Base-by-base conservation (phyloP, 495 filamentous ascomycete species). In the Penicillium alfredii region DNA sequence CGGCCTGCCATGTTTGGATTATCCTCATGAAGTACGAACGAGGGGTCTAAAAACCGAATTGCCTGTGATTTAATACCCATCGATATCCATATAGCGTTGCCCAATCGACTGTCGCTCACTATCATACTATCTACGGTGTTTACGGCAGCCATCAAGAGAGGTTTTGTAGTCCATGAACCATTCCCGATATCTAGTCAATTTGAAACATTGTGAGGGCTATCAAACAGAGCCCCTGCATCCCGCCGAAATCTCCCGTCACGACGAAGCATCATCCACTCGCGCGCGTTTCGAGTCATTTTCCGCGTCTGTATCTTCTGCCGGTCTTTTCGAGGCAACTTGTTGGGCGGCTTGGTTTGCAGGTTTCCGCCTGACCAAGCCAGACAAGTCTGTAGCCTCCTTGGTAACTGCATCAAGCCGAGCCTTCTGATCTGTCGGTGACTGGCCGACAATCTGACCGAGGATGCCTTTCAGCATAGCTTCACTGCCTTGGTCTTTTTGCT, bases 361-460 rank as follows among this genome's bases (percentile, higher is more conserved):
- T 71, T 94, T 93, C 36, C 84, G 61, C 41, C 72, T 75, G 3
- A 96, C 82, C n/a, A 97, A 60, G 8, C 82, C 77, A 1, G 81
- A 82, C n/a, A 98, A 60, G 52, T 98, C 93, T 30, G 75, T 94
- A 10, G 92, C 92, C 13, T 64, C 71, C 58, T 82, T 83, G 44
- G 81, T 82, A 23, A 80, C 88, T 47, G 88, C 83, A 39, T 87
- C 81, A 17, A 93, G 65, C 28, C 77, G 64, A 9, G 79, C 79
- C 44, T 77, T 73, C 42, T 82, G 74, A 36, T 80, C 69, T 6
- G 63, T 63, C 8, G 72, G 60, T 3, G 80, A 73, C 43, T 84
- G 77, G 17, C 84, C 86, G 0, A 90, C 61, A 12, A 87, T 74
- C 16, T 78, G 72, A 16, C 84, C 86, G 6, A 94, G 66, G 14